phyloP scores from a whole-genome alignment of 2,329 filamentous ascomycete genomes.

The Phyllosticta citriasiana region DNA sequence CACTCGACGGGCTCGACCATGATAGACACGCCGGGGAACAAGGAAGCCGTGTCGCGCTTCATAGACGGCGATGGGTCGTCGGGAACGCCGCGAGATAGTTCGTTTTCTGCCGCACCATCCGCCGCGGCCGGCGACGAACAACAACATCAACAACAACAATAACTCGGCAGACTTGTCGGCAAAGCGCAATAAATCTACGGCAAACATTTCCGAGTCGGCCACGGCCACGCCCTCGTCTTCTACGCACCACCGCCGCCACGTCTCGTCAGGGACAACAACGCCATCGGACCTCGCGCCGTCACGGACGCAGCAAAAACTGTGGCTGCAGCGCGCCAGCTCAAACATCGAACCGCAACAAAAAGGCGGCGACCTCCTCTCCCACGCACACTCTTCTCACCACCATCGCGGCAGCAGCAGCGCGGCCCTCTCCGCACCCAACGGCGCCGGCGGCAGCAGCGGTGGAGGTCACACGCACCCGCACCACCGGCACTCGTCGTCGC shows the following conservation, averaged over 20 bases:
- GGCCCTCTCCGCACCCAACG: conserved; percentile 23
- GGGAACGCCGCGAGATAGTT: conserved; percentile 31
- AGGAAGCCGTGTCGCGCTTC: conserved; percentile 36
- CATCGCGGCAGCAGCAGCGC: conserved; percentile 17
- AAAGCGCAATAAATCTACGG: conserved; percentile 30
- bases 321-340: conserved; percentile 63
- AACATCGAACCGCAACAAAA: conserved; percentile 53
- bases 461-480: conserved; percentile 14
- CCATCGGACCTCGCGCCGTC: conserved; percentile 39
- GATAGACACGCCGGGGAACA: conserved; percentile 28
- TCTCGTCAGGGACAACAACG: conserved; percentile 25
- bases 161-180: conserved; percentile 18
- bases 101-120: conserved; percentile 23
- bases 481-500: conserved; percentile 23
- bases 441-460: too few species aligned
- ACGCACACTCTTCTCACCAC: not conserved
- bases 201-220: conserved; percentile 21
- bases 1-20: conserved; percentile 25
- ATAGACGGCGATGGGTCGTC: conserved; percentile 32
- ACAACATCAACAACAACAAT: not conserved
- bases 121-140: conserved; percentile 7
- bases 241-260: conserved; percentile 3
- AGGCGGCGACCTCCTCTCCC: conserved; percentile 22
- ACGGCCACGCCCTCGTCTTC: not conserved
- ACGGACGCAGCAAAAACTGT: conserved; percentile 65